A percentile compares a stretch with the other conserved stretches of the same genome.
phyloP scores from a whole-genome alignment of 768 basidiomycete genomes.

The Ramaria sp. region DNA sequence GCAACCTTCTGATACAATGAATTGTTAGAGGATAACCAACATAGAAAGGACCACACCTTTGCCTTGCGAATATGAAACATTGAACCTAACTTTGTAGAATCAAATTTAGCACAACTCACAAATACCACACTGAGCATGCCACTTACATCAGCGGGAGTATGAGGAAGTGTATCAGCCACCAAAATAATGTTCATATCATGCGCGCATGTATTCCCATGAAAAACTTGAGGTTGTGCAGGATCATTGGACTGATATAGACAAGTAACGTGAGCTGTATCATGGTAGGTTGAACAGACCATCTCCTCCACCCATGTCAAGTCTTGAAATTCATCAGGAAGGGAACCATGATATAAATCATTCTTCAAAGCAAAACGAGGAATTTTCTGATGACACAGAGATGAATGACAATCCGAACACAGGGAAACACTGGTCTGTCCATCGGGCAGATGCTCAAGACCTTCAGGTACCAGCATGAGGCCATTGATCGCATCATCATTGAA shows the following conservation, averaged over 20 bases:
- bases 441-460: neutral
- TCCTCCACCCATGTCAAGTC: no score
- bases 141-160: conserved; percentile 19
- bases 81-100: no score
- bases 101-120: no score
- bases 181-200: conserved; percentile 24
- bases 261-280: conserved; percentile 19
- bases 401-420: neutral
- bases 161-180: conserved; percentile 18
- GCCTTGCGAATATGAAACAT: no score
- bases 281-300: conserved; percentile 19
- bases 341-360: conserved; percentile 17
- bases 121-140: no score
- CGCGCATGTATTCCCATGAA: conserved; percentile 27
- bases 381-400: neutral
- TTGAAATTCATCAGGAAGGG: conserved; percentile 15
- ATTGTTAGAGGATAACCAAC: no score
- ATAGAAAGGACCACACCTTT: no score
- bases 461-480: neutral
- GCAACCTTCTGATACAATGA: no score
- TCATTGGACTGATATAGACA: conserved; percentile 18
- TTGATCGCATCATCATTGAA: neutral
- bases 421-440: neutral
- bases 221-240: conserved; percentile 15
- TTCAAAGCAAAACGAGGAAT: conserved; percentile 10